These are phyloP conservation scores for Neohortaea acidophila DNA, from an alignment of 495 filamentous ascomycete species.

Conservation along the genomic window DNA sequence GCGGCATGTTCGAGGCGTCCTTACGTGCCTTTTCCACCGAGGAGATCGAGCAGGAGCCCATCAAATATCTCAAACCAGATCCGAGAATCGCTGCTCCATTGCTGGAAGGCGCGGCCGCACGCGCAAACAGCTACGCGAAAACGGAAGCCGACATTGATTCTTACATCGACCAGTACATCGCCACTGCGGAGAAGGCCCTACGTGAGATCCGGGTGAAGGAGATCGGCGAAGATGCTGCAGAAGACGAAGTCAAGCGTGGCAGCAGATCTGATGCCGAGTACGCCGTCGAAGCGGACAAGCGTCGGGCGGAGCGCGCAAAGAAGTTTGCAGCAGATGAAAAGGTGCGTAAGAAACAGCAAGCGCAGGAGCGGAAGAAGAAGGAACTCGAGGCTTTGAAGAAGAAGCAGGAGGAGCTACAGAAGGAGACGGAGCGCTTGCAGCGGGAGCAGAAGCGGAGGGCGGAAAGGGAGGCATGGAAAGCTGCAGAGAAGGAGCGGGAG, in stretches of 20 bases:
- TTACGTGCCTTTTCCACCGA: slow-evolving; percentile 43
- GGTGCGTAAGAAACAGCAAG: slow-evolving; percentile 46
- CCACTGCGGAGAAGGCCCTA: slow-evolving; percentile 47
- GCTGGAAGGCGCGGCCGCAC: slow-evolving; percentile 74
- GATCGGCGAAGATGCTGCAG: slow-evolving; percentile 57
- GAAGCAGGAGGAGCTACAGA: slow-evolving; percentile 33
- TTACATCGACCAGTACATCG: slow-evolving; percentile 49
- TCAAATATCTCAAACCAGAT: slow-evolving; percentile 55
- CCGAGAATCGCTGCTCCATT: slow-evolving; percentile 66
- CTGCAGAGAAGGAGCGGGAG: slow-evolving; percentile 19
- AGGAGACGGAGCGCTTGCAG: slow-evolving; percentile 15
- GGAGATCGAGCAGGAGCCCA: slow-evolving; percentile 67
- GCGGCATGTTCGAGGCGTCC: slow-evolving; percentile 32
- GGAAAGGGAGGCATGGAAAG: slow-evolving; percentile 20
- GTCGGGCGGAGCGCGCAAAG: slow-evolving; percentile 47
- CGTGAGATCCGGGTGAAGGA: slow-evolving; percentile 55
- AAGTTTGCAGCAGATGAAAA: slow-evolving; percentile 48
- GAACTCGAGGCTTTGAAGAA: slow-evolving; percentile 48
- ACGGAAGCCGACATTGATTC: slow-evolving; percentile 51
- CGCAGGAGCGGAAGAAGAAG: slow-evolving; percentile 39
- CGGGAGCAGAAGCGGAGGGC: slow-evolving; percentile 22
- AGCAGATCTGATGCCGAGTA: slow-evolving; percentile 75
- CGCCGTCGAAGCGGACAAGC: slow-evolving; percentile 51
- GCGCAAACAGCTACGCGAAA: slow-evolving; percentile 63
- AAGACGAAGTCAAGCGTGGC: slow-evolving; percentile 50